These are phyloP conservation scores for Globisporangium yorkense DNA, from an alignment of 352 stramenopile species.

Conservation along the genomic window DNA sequence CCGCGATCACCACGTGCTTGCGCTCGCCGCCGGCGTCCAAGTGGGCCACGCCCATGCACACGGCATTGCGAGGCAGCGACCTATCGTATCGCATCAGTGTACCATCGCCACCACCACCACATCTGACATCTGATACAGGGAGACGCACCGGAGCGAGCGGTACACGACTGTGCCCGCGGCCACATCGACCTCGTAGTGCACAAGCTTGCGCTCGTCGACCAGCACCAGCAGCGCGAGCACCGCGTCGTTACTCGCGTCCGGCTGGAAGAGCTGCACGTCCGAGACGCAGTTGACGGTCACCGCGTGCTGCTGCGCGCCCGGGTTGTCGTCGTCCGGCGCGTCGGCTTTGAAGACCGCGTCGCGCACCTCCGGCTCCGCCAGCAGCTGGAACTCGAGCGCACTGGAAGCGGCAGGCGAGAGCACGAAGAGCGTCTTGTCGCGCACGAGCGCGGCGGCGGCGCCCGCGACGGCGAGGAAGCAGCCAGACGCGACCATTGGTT, in stretches of 20 bases:
- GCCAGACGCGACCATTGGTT: slow-evolving; percentile 35
- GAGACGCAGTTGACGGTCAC: slow-evolving; percentile 38
- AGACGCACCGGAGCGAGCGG: slow-evolving; percentile 20
- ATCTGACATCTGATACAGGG: too few species aligned
- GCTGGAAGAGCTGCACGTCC: slow-evolving; percentile 29
- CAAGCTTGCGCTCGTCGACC: slow-evolving; percentile 64
- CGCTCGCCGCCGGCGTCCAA: slow-evolving; percentile 19
- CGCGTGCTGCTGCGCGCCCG: slow-evolving; percentile 13
- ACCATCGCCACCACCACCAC: not conserved
- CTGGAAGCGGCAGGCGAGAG: slow-evolving; percentile 14
- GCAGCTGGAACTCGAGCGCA: slow-evolving; percentile 39
- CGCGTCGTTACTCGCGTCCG: slow-evolving; percentile 2
- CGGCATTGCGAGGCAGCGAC: slow-evolving; percentile 60
- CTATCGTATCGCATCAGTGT: slow-evolving; percentile 4
- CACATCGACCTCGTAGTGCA: slow-evolving; percentile 65
- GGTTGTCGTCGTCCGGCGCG: slow-evolving; percentile 24
- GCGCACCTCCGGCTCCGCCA: slow-evolving; percentile 14
- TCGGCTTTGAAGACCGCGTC: slow-evolving; percentile 17
- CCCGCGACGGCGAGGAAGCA: slow-evolving; percentile 38
- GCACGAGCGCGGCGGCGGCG: slow-evolving; percentile 40
- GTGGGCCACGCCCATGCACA: slow-evolving; percentile 47
- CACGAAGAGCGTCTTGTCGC: slow-evolving; percentile 57
- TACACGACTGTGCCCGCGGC: slow-evolving; percentile 30
- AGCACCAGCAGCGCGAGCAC: slow-evolving; percentile 45
- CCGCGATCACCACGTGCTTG: slow-evolving; percentile 62